These are phyloP conservation scores for Stachybotrys chartarum DNA, from an alignment of 2,329 filamentous ascomycete species.

Conservation along the genomic window DNA sequence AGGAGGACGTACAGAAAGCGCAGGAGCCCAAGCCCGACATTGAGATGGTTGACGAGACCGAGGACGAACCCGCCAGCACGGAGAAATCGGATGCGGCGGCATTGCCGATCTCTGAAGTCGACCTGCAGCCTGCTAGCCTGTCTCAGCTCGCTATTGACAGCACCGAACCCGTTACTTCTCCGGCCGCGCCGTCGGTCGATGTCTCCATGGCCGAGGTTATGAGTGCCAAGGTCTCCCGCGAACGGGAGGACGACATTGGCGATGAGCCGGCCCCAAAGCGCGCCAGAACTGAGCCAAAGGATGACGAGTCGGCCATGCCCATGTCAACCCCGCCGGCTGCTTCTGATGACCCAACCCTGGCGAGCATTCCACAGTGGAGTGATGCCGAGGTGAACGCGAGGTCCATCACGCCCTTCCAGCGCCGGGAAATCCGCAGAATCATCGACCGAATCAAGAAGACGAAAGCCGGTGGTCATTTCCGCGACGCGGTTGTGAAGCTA, in stretches of 20 bases:
- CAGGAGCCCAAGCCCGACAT: constrained; percentile 2
- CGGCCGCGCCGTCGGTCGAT: constrained; percentile 27
- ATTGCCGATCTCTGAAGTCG: constrained; percentile 23
- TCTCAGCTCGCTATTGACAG: constrained; percentile 31
- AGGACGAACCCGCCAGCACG: not conserved
- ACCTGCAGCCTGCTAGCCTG: constrained; percentile 26
- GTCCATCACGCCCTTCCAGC: constrained; percentile 51
- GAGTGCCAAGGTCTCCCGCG: constrained; percentile 59
- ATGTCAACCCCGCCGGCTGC: constrained; percentile 5
- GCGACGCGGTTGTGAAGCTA: constrained; percentile 67
- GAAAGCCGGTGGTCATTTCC: constrained; percentile 70
- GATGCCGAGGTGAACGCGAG: constrained; percentile 36
- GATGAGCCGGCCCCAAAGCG: constrained; percentile 70
- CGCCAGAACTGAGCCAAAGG: constrained; percentile 60
- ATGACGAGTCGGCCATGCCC: constrained; percentile 19
- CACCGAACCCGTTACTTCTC: constrained; percentile 19
- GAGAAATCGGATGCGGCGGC: constrained; percentile 11
- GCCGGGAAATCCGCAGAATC: constrained; percentile 55
- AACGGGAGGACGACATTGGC: constrained; percentile 66
- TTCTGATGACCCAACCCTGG: constrained; percentile 14
- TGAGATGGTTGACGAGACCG: constrained; percentile 10
- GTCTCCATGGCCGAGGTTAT: constrained; percentile 49
- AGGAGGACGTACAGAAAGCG: not conserved
- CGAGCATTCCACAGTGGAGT: constrained; percentile 29
- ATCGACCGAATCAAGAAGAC: constrained; percentile 79